Percentiles rank a stretch among this genome's conserved stretches.
Conservation (phyloP, 2,329 filamentous ascomycete genomes). For the Pseudohalonectria lignicola region DNA sequence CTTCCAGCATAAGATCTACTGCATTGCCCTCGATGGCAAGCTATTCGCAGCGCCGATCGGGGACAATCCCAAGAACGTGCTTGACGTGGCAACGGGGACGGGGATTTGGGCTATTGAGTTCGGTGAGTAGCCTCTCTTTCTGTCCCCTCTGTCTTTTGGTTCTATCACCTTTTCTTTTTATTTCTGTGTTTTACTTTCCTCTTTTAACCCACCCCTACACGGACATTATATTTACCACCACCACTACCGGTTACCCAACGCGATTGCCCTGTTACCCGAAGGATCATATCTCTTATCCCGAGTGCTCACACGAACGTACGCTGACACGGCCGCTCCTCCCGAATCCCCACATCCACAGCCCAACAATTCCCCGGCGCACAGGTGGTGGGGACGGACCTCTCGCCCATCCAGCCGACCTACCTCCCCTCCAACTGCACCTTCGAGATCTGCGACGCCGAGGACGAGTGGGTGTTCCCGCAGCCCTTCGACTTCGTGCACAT, state of each 20-base stretch:
- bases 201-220: too few species aligned
- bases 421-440: slow-evolving; percentile 13
- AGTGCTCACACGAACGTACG: slow-evolving; percentile 6
- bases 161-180: too few species aligned
- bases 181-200: too few species aligned
- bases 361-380: slow-evolving; percentile 10
- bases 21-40: slow-evolving; percentile 10
- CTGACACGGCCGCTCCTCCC: slow-evolving; percentile 1
- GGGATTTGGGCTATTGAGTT: slow-evolving; percentile 8
- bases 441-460: slow-evolving; percentile 15
- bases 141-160: too few species aligned
- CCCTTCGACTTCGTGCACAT: slow-evolving; percentile 14
- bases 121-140: too few species aligned
- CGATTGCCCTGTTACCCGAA: too few species aligned
- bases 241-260: too few species aligned
- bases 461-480: slow-evolving; percentile 14
- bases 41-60: slow-evolving; percentile 12
- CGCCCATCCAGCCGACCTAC: slow-evolving; percentile 11
- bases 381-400: too few species aligned
- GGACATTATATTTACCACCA: too few species aligned
- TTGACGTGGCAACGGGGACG: slow-evolving; percentile 6
- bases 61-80: slow-evolving; percentile 4
- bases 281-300: slow-evolving; percentile 6
- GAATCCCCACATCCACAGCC: slow-evolving; percentile 3
- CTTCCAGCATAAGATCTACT: slow-evolving; percentile 14